Percentiles rank a stretch among this genome's conserved stretches.
These are phyloP conservation scores for Sclerotinia nivalis DNA, from an alignment of 2,329 filamentous ascomycete genomes.

Conservation along the genomic window DNA sequence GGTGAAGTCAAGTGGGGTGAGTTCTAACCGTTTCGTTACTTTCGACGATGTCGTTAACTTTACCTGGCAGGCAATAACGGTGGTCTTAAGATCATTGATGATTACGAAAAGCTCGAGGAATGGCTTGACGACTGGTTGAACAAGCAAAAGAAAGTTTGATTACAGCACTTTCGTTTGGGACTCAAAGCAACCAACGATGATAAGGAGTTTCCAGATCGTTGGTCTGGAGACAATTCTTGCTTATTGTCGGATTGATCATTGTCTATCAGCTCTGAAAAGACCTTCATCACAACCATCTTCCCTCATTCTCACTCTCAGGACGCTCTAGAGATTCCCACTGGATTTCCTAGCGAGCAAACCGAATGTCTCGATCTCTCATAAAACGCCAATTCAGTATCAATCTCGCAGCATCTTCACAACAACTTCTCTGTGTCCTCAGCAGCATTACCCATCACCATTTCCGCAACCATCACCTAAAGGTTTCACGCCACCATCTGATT, in stretches of 20 bases:
- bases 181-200: no score
- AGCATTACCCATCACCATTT: neutral
- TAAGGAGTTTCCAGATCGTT: neutral
- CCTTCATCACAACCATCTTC: neutral
- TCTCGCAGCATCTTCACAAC: neutral
- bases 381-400: neutral
- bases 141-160: neutral
- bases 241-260: neutral
- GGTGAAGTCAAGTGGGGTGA: neutral
- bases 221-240: neutral
- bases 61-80: neutral
- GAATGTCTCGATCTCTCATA: neutral
- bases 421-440: neutral
- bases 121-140: constrained; percentile 6
- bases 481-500: no score
- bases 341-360: neutral
- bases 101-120: neutral
- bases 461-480: neutral
- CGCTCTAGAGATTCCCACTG: neutral
- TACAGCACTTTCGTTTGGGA: neutral
- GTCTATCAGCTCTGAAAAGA: neutral
- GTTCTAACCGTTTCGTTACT: neutral
- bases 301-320: neutral
- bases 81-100: neutral
- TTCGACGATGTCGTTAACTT: neutral